These are phyloP conservation scores for Gyromitra esculenta DNA, from an alignment of 2,329 filamentous ascomycete species.

Conservation along the genomic window DNA sequence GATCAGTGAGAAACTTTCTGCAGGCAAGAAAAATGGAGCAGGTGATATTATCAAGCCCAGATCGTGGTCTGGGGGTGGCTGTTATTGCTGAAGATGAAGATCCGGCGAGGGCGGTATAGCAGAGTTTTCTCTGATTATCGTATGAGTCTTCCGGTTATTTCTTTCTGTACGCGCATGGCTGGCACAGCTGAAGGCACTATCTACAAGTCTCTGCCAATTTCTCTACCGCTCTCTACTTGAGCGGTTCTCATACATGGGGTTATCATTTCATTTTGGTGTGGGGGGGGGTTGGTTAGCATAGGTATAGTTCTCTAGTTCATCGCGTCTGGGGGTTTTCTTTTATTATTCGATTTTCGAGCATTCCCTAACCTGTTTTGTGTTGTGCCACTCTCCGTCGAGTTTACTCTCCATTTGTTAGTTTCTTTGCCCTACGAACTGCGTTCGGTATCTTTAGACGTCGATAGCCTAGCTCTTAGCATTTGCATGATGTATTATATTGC, in stretches of 20 bases:
- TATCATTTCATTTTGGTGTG: constrained; percentile 47
- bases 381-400: constrained; percentile 19
- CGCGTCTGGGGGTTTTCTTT: constrained; percentile 13
- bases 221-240: constrained; percentile 12
- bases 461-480: constrained; percentile 10
- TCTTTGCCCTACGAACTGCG: constrained; percentile 19
- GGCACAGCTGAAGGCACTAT: constrained; percentile 28
- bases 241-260: constrained; percentile 22
- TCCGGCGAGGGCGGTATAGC: constrained; percentile 77
- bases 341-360: constrained; percentile 16
- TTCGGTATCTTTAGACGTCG: constrained; percentile 13
- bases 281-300: constrained; percentile 38
- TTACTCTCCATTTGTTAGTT: constrained; percentile 29
- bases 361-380: constrained; percentile 7
- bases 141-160: constrained; percentile 23
- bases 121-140: constrained; percentile 11
- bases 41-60: constrained; percentile 89
- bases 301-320: constrained; percentile 37
- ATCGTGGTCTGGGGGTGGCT: constrained; percentile 82
- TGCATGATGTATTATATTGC: constrained; percentile 47
- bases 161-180: constrained; percentile 31
- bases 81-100: constrained; percentile 87
- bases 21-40: constrained; percentile 89
- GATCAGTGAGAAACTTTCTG: constrained; percentile 90
- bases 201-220: constrained; percentile 10